Evolutionary conservation across 257 asterid genomes (phyloP), one percentile per base, ranked within the genome.

Genomic region (Dorcoceras hygrometricum): DNA sequence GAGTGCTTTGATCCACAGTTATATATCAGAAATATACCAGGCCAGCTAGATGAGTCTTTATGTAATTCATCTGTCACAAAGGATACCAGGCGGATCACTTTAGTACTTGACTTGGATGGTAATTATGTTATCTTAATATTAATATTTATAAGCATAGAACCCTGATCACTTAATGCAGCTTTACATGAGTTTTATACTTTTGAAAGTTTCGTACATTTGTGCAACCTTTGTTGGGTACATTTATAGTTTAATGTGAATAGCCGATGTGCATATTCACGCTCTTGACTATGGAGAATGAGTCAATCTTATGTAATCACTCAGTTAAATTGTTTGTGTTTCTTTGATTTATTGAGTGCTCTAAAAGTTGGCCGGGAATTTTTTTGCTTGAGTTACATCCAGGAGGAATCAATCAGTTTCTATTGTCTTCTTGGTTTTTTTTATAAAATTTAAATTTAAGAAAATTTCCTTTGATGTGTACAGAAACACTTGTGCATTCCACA

Each of bases 101-200:
- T 93, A 68, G 96, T 85, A 48, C 98, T 93, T 71, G 98, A 93
- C 78, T 76, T 93, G 78, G 98, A 93, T 77, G 98, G 98, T 89
- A 78, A 80, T 88, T 74, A 26, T 51, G 34, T 32, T 29, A 12
- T 32, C 65, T 46, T 46, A 16, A 46, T 46, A 46, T 46, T 46
- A 16, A 46, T 46, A 46, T 59, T 5, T 29, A 20, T 46, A 60
- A 61, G 48, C 25, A 36, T 80, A 65, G 50, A 10, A 8, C 23
- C 57, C 22, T 24, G 28, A 39, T 60, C 9, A 57, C 51, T 59
- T 48, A 51, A 34, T 64, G 48, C 54, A 29, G 9, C 19, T 65
- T 66, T 28, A n/a, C 3, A 14, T 12, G 31, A n/a, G 59, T 62
- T 60, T 48, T 23, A 57, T 23, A 8, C 8, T 23, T 36, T 24